Base-by-base conservation (phyloP, 148 eudicot genomes). In the Beta vulgaris region DNA sequence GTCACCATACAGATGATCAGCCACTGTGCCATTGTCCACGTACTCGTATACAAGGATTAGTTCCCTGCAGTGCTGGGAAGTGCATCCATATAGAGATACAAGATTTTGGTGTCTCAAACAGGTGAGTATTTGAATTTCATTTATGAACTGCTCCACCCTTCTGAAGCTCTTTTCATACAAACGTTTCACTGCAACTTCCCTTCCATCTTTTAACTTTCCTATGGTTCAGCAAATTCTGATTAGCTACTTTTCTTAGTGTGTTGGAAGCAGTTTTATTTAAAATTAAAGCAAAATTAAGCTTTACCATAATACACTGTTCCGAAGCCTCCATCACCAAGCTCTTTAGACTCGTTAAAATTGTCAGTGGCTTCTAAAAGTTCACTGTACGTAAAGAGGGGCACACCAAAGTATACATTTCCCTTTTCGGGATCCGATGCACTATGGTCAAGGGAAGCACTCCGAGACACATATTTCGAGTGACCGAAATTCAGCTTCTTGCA, bases 171-270 rank as follows among this genome's bases (percentile, higher is more conserved):
- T 83, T 78, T 91, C 91, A 21, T 86, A 89, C 13, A 91, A 76
- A 10, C 96, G 88, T 83, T 91, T 91, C 36, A 91, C 87, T 54
- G 93, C 96, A 21, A 91, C 96, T 68, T 91, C 91, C 75, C 91
- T 71, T 25, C 92, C 96, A 61, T 91, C 96, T 74, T 55, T 69
- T 49, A 91, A 85, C 76, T 80, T 87, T 21, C 96, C 96, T 90
- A 65, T n/a, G 59, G 21, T 55, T 12, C 18, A 58, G 43, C 55
- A 36, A 3, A 11, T 12, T n/a, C 43, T 2, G 16, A 60, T 77
- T 61, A 77, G 62, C 39, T 36, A 19, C 35, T 32, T 26, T n/a
- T 2, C 7, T 32, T 7, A 31, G 15, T 32, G 19, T 42, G 21
- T 60, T 59, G 28, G 54, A 69, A 18, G 64, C 23, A 14, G 18